Base-by-base conservation (phyloP, 495 filamentous ascomycete species). In the Geoglossum glabrum region DNA sequence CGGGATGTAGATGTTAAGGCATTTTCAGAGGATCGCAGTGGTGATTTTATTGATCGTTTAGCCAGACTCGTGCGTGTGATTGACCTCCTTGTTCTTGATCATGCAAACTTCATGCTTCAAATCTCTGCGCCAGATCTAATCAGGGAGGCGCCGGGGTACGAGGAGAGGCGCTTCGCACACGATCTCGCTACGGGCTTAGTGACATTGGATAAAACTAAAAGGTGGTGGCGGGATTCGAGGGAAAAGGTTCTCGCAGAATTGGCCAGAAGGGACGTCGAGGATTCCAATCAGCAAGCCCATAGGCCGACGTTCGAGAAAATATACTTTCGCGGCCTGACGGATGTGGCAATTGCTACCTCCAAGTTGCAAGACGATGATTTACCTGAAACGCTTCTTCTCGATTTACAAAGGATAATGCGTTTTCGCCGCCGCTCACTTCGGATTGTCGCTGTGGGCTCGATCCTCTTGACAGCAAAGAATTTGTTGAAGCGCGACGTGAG, bases 401-500 rank as follows among this genome's bases (percentile, higher is more conserved):
- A 98, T 63, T 68, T 72, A 47, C 78, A 79, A 46, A 85, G 93
- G 25, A 73, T 90, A 31, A 67, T 71, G 26, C 75, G 77, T 30
- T 73, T 87, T 40, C 85, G 89, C 28, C 72, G 73, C 7, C 75
- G 83, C 31, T 77, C 82, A 10, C 79, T 90, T 57, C 80, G 82
- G 49, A 83, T 92, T 61, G 79, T 89, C 25, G 85, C 87, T 21
- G 79, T 88, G 8, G 86, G 86, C 19, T 77, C 81, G 23, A 89
- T 97, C 57, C 74, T 94, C 7, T 69, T 97, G 33, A 93, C 93
- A 0, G 87, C 86, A 62, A 98, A 98, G 74, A 97, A 95, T 65
- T 74, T 96, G 11, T 81, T 98, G 49, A 94, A 93, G 69, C 84
- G 92, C 23, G 90, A 97, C 67, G 85, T 89, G 21, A 83, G 92